Evolutionary conservation across 2,329 filamentous ascomycete species (phyloP), one percentile per base, ranked within the genome.

Genomic region (Clonostachys rhizophaga): DNA sequence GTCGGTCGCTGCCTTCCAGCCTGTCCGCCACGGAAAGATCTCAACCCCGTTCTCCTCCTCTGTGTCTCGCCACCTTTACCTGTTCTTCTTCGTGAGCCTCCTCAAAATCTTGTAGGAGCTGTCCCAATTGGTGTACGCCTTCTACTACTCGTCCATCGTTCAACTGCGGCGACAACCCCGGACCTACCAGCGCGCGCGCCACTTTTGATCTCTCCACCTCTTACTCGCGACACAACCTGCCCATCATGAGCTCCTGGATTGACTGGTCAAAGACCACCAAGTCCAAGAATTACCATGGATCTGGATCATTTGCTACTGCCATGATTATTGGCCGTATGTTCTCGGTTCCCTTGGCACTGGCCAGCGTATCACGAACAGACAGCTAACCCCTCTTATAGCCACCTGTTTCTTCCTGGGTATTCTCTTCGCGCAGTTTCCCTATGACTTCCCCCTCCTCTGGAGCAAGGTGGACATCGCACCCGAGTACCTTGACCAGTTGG

Each of bases 351-450:
- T 34, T 52, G 40, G 36, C 40, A 39, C 46, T 42, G 47, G 45
- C 33, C 50, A 14, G 13, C 20, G 17, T 36, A 43, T 42, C 37
- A 13, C 43, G 43, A 35, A 43, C 43, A 34, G 35, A 13, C 17
- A 45, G 13, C 8, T 50, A 51, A 46, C 44, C 9, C 43, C 36
- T 17, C 42, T 16, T 45, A 36, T 58, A 91, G 87, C 87, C 54
- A 91, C 88, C 55, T 96, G 89, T 69, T 99, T 99, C 81, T 96
- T 97, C 81, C 87, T 99, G 54, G 94, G 94, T 58, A 91, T 97
- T 67, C 86, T 99, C 69, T 99, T 97, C 80, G 91, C 91, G 58
- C 84, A 86, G 53, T 95, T 97, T 70, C 91, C 94, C 51, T 99
- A 97, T 76, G 94, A 95, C 76, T 94, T 90, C 72, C 87, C 89